Evolutionary conservation across 2,329 filamentous ascomycete species (phyloP), one percentile per base, ranked within the genome.

Genomic region (Trichoderma atrobrunneum): DNA sequence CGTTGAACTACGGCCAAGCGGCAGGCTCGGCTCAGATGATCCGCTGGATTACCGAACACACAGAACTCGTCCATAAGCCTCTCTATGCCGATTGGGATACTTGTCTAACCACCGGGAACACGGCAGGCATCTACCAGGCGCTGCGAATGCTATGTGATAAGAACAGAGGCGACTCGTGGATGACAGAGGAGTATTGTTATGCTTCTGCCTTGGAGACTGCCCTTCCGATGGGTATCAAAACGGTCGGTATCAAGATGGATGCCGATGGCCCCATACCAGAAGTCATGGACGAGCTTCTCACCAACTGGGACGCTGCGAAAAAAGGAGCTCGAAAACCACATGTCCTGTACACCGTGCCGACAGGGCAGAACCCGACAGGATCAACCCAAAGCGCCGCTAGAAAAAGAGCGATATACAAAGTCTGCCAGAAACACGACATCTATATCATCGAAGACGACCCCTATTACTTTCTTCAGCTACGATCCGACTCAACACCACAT

Each of bases 381-480:
- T 89, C 92, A 12, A 96, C 93, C 6, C 92, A 94, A 80, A 85
- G 88, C 60, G 80, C 82, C 12, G 83, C 88, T 76, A 85, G 93
- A 69, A 86, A 93, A 68, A 85, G 85, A 75, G 91, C 89, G 28
- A 85, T 97, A 67, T 96, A 96, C 82, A 85, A 84, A 54, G 86
- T 95, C 14, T 91, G 90, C 59, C 89, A 91, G 78, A 92, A 92
- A 81, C 92, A 96, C 80, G 91, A 96, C 78, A 78, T 96, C 54
- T 91, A 88, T 81, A 93, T 97, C 78, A 82, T 96, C 74, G 93
- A 97, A 83, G 93, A 96, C 79, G 93, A 96, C 78, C 93, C 93
- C 2, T 96, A 96, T 83, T 96, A 95, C 82, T 96, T 94, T 83
- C 85, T 96, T 57, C 93, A 96, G 80, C 91, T 93, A 90, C 96